Evolutionary conservation across 2,329 filamentous ascomycete genomes (phyloP).

Genomic region (Pochonia chlamydosporia): DNA sequence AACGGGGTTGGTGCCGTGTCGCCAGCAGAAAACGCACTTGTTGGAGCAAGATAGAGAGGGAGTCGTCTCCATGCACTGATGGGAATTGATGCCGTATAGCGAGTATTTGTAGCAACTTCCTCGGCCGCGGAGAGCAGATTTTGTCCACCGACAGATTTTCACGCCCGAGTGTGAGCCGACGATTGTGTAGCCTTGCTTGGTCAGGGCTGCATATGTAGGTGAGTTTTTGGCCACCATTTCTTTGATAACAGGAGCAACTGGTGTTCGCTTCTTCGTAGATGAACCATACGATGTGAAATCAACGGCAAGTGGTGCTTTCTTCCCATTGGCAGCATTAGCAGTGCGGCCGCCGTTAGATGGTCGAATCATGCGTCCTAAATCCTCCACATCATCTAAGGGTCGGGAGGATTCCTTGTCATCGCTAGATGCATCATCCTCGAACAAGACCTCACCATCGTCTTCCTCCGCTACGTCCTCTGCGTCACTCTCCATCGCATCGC

Average conservation of each 20-base stretch:
- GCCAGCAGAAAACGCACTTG: slow-evolving; percentile 99
- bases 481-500: slow-evolving; percentile 79
- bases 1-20: slow-evolving; percentile 94
- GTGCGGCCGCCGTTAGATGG: slow-evolving; percentile 33
- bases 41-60: slow-evolving; percentile 94
- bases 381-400: slow-evolving; percentile 73
- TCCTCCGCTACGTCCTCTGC: slow-evolving; percentile 62
- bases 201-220: slow-evolving; percentile 81
- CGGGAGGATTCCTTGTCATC: slow-evolving; percentile 29
- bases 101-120: slow-evolving; percentile 98
- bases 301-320: slow-evolving; percentile 57
- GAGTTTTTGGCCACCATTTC: slow-evolving; percentile 93
- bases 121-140: slow-evolving; percentile 86
- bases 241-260: slow-evolving; percentile 50
- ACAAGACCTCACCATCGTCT: slow-evolving; percentile 45
- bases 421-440: slow-evolving; percentile 33
- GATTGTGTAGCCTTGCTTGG: slow-evolving; percentile 94
- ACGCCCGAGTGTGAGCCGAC: slow-evolving; percentile 93
- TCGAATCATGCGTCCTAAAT: slow-evolving; percentile 64
- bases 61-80: slow-evolving; percentile 97
- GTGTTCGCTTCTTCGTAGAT: slow-evolving; percentile 36
- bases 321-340: slow-evolving; percentile 14
- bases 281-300: slow-evolving; percentile 77
- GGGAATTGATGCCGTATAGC: slow-evolving; percentile 93
- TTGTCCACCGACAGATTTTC: slow-evolving; percentile 98